Percentiles rank a stretch among this genome's conserved stretches.
Evolutionary conservation across 129 eudicot genomes (phyloP).

Genomic region (Chrysanthemum lavandulifolium): DNA sequence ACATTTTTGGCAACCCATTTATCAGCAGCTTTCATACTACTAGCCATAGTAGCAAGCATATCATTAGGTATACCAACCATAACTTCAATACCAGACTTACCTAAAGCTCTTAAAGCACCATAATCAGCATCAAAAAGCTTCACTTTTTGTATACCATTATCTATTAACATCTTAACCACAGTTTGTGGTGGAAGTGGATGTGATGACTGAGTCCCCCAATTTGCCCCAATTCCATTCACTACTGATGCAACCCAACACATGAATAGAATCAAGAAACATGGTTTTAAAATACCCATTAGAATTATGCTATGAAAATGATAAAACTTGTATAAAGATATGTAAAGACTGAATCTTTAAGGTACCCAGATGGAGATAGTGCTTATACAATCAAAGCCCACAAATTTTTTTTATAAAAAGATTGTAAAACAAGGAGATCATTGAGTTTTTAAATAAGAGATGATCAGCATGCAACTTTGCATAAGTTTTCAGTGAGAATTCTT

Average conservation of each 20-base stretch:
- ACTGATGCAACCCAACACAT: slow-evolving; percentile 29
- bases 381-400: slow-evolving; percentile 32
- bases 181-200: slow-evolving; percentile 61
- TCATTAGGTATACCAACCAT: slow-evolving; percentile 98
- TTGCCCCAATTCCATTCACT: slow-evolving; percentile 78
- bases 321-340: background rate
- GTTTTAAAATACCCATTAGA: slow-evolving; percentile 25
- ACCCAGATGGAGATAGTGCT: slow-evolving; percentile 20
- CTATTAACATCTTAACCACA: slow-evolving; percentile 68
- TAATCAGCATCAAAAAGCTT: slow-evolving; percentile 90
- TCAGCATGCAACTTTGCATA: background rate
- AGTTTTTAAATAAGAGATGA: background rate
- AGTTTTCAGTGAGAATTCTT: too few species aligned
- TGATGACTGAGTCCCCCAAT: slow-evolving; percentile 92
- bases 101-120: slow-evolving; percentile 51
- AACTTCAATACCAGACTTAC: slow-evolving; percentile 72
- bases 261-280: slow-evolving; percentile 21
- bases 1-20: slow-evolving; percentile 74
- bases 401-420: background rate
- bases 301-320: background rate
- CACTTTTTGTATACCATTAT: slow-evolving; percentile 78
- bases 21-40: slow-evolving; percentile 65
- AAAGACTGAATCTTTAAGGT: slow-evolving; percentile 23
- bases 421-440: slow-evolving; percentile 2
- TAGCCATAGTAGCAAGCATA: slow-evolving; percentile 55